Conservation (phyloP, 768 basidiomycete species). For the Tylopilus rubrobrunneus region DNA sequence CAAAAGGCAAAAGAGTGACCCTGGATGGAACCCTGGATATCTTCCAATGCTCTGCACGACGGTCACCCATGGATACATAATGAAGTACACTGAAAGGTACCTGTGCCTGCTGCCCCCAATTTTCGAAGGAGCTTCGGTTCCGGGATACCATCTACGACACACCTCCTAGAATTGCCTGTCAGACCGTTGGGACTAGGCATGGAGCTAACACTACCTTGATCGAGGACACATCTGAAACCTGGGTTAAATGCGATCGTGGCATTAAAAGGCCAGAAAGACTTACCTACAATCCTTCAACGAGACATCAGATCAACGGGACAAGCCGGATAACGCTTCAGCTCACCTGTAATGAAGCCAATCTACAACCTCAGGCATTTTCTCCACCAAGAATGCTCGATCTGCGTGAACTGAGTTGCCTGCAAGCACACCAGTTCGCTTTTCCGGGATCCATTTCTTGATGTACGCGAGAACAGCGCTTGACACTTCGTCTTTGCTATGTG, state of each 20-base stretch:
- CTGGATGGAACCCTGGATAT: conserved; percentile 72
- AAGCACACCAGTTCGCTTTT: conserved; percentile 56
- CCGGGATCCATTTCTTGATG: conserved; percentile 82
- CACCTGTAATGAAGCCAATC: conserved; percentile 83
- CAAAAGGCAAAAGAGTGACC: conserved; percentile 38
- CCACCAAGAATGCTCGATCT: conserved; percentile 66
- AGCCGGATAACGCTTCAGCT: neutral
- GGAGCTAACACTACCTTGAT: conserved; percentile 52
- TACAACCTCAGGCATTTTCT: conserved; percentile 77
- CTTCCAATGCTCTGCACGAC: conserved; percentile 66
- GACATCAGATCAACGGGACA: neutral
- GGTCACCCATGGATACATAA: neutral
- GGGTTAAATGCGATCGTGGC: neutral
- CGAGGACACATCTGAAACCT: conserved; percentile 68
- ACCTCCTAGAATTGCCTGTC: conserved; percentile 50
- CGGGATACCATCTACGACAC: conserved; percentile 67
- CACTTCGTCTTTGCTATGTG: conserved; percentile 58
- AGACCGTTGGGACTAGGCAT: neutral
- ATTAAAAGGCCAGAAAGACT: conserved; percentile 24
- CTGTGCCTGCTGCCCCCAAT: conserved; percentile 50
- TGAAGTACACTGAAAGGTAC: conserved; percentile 32
- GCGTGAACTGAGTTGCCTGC: conserved; percentile 88
- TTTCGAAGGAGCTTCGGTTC: conserved; percentile 16
- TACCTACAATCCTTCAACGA: conserved; percentile 61
- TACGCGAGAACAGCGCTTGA: conserved; percentile 62